These are phyloP conservation scores for Globomyces pollinis-pini DNA, from an alignment of 192 early-diverging fungal genomes.

Conservation along the genomic window DNA sequence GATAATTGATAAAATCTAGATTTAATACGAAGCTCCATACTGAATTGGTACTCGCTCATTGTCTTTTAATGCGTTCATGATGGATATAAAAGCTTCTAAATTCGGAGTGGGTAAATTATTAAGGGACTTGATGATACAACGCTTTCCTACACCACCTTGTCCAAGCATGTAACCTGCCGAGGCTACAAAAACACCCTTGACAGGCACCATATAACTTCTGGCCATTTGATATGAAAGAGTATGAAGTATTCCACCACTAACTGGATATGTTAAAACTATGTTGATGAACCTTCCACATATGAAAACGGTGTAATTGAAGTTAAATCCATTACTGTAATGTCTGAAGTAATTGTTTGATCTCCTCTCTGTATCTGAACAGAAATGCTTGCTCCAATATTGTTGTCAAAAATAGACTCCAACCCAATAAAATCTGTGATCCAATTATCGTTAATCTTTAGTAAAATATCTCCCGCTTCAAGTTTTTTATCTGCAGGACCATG, in stretches of 20 bases:
- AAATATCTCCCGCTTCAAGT: conserved; percentile 45
- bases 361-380: conserved; percentile 35
- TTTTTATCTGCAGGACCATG: conserved; percentile 54
- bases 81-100: conserved; percentile 65
- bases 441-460: conserved; percentile 36
- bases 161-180: conserved; percentile 34
- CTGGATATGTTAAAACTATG: too few relatives aligned
- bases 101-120: conserved; percentile 55
- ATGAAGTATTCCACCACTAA: conserved; percentile 66
- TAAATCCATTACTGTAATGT: conserved; percentile 25
- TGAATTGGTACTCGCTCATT: conserved; percentile 26
- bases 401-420: conserved; percentile 60
- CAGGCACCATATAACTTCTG: conserved; percentile 27
- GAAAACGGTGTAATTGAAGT: conserved; percentile 61
- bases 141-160: conserved; percentile 26
- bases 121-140: conserved; percentile 24
- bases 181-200: conserved; percentile 29
- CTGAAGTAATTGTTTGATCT: conserved; percentile 34
- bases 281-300: conserved; percentile 76
- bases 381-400: conserved; percentile 18
- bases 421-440: conserved; percentile 64
- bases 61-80: conserved; percentile 39
- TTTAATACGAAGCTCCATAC: neutral
- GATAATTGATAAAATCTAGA: conserved; percentile 18
- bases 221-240: conserved; percentile 46